Evolutionary conservation across 148 eudicot species (phyloP).

Genomic region (Rheum nobile): DNA sequence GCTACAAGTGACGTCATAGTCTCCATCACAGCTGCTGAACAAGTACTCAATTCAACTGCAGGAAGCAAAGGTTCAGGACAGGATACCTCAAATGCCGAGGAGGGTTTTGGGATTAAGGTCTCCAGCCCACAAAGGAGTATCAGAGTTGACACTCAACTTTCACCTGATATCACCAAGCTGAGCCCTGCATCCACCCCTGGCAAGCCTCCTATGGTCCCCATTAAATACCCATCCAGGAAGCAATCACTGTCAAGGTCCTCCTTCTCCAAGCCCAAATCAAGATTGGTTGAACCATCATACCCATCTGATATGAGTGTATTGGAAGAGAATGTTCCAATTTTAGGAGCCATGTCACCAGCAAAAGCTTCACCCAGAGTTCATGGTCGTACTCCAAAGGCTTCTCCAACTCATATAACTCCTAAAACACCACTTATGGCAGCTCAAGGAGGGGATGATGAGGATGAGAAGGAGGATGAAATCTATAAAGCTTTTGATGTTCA

Average conservation of each 20-base stretch:
- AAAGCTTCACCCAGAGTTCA: conserved; percentile 26
- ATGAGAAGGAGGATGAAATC: conserved; percentile 50
- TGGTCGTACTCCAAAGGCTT: conserved; percentile 20
- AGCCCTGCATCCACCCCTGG: conserved; percentile 20
- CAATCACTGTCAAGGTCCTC: conserved; percentile 24
- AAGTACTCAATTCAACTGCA: neutral
- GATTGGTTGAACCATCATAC: conserved; percentile 49
- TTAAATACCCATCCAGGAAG: conserved; percentile 20
- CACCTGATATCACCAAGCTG: conserved; percentile 18
- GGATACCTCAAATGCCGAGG: conserved; percentile 6
- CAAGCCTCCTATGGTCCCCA: conserved; percentile 19
- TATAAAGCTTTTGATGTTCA: conserved; percentile 25
- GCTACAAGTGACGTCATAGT: conserved; percentile 13
- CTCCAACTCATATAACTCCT: conserved; percentile 31
- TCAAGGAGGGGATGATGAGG: conserved; percentile 33
- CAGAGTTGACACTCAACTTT: conserved; percentile 1
- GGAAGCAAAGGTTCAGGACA: neutral
- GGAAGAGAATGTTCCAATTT: conserved; percentile 15
- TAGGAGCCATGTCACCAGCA: conserved; percentile 14
- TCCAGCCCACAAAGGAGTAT: neutral
- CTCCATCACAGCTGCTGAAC: conserved; percentile 17
- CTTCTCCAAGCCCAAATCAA: conserved; percentile 52
- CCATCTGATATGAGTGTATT: conserved; percentile 22
- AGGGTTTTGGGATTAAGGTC: conserved; percentile 11
- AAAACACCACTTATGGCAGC: conserved; percentile 46